These are phyloP conservation scores for Phytopythium montanum DNA, from an alignment of 352 stramenopile genomes.

Conservation along the genomic window DNA sequence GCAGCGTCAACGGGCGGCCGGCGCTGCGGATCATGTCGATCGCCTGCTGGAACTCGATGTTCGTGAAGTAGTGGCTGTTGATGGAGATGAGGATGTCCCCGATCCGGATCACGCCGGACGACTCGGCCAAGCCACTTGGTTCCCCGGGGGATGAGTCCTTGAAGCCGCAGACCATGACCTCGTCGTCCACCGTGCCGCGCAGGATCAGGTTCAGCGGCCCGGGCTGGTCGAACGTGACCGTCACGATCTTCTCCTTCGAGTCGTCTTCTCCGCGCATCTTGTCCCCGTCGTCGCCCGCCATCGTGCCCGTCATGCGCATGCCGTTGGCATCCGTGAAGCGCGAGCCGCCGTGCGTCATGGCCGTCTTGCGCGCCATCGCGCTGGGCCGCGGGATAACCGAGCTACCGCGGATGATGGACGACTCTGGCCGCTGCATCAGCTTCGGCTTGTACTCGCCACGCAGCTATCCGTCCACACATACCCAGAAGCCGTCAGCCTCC, in stretches of 20 bases:
- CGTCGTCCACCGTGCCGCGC: constrained; percentile 81
- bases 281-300: constrained; percentile 28
- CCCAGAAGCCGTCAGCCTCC: not conserved
- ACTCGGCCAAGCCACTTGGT: constrained; percentile 47
- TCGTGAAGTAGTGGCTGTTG: constrained; percentile 86
- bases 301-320: constrained; percentile 72
- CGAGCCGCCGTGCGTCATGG: constrained; percentile 46
- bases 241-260: constrained; percentile 86
- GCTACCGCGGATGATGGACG: constrained; percentile 83
- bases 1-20: constrained; percentile 68
- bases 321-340: constrained; percentile 77
- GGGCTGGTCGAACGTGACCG: constrained; percentile 81
- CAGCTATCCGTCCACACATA: constrained; percentile 31
- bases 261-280: constrained; percentile 66
- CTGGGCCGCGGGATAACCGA: constrained; percentile 76
- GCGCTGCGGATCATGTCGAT: constrained; percentile 73
- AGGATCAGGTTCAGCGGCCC: constrained; percentile 69
- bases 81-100: constrained; percentile 85
- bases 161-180: constrained; percentile 88
- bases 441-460: constrained; percentile 88
- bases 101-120: constrained; percentile 71
- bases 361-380: constrained; percentile 62
- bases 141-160: constrained; percentile 29
- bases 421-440: constrained; percentile 84
- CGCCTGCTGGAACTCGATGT: constrained; percentile 79